phyloP scores from a whole-genome alignment of 257 asterid genomes.

The Nemophila menziesii region DNA sequence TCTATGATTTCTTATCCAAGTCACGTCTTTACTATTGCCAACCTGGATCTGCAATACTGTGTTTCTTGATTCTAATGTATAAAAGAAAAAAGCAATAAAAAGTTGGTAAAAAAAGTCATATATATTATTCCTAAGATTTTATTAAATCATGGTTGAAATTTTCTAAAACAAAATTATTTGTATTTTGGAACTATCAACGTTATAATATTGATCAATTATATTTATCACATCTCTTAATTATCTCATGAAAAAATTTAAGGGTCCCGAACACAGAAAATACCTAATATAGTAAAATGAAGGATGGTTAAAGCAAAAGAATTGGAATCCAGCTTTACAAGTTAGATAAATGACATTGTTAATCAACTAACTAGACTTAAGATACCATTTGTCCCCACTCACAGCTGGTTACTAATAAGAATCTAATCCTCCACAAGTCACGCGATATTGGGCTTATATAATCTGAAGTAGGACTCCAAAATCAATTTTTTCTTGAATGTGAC shows the following conservation, averaged over 20 bases:
- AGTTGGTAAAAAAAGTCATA: not conserved
- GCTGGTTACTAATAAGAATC: conserved; percentile 43
- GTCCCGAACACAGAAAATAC: too few species aligned
- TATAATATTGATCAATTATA: too few species aligned
- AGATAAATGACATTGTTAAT: conserved; percentile 2
- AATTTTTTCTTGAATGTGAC: conserved; percentile 23
- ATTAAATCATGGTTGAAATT: too few species aligned
- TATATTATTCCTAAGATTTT: too few species aligned
- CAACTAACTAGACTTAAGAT: conserved; percentile 12
- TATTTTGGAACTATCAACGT: too few species aligned
- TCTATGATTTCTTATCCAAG: conserved; percentile 14
- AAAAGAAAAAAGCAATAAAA: not conserved
- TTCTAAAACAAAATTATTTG: too few species aligned
- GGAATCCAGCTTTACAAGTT: conserved; percentile 43
- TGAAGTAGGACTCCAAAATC: conserved; percentile 16
- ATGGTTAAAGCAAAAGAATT: too few species aligned
- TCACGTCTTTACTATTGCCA: conserved; percentile 9
- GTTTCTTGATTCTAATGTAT: not conserved
- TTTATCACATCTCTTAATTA: too few species aligned
- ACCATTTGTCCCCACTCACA: conserved; percentile 59
- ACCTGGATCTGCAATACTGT: conserved; percentile 13
- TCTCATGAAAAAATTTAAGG: too few species aligned
- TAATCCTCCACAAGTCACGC: conserved; percentile 29
- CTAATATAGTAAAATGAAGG: too few species aligned
- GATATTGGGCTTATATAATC: conserved; percentile 19